Percentiles rank a stretch among this genome's conserved stretches.
These are phyloP conservation scores for Veloporphyrellus conicus DNA, from an alignment of 1,284 basidiomycete species.

Conservation along the genomic window DNA sequence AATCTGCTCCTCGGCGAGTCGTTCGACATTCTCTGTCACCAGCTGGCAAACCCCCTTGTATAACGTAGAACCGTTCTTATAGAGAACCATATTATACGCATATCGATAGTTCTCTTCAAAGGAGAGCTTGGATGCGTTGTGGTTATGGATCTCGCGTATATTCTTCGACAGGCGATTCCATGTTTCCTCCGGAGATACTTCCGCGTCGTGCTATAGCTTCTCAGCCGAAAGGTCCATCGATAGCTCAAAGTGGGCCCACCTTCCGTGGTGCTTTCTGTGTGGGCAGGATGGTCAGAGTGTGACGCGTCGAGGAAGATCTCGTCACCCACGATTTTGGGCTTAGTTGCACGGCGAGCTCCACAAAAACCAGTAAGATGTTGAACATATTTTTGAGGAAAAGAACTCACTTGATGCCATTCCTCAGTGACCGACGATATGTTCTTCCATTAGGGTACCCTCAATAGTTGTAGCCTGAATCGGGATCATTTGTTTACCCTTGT, in stretches of 20 bases:
- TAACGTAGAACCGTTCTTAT: slow-evolving; percentile 81
- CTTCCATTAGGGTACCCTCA: slow-evolving; percentile 19
- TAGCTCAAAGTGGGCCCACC: slow-evolving; percentile 31
- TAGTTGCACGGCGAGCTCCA: slow-evolving; percentile 41
- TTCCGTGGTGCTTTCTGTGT: slow-evolving; percentile 53
- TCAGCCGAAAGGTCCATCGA: slow-evolving; percentile 1
- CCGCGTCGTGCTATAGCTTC: slow-evolving; percentile 55
- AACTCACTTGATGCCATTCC: slow-evolving; percentile 44
- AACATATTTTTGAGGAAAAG: not conserved
- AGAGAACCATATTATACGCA: slow-evolving; percentile 90
- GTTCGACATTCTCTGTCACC: slow-evolving; percentile 79
- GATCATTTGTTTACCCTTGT: slow-evolving; percentile 32
- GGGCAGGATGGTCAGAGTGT: slow-evolving; percentile 20
- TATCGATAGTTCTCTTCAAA: slow-evolving; percentile 97
- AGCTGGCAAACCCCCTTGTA: slow-evolving; percentile 85
- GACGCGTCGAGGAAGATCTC: slow-evolving; percentile 13
- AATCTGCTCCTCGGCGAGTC: slow-evolving; percentile 74
- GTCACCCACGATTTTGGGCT: slow-evolving; percentile 49
- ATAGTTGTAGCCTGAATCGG: slow-evolving; percentile 11
- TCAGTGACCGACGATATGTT: slow-evolving; percentile 14
- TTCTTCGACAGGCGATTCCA: slow-evolving; percentile 78
- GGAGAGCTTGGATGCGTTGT: slow-evolving; percentile 88
- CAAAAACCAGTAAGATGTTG: not conserved
- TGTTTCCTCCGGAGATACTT: slow-evolving; percentile 65
- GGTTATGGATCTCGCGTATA: slow-evolving; percentile 93